Conservation (phyloP, 164 flowering plant species). For the Amborella trichopoda region DNA sequence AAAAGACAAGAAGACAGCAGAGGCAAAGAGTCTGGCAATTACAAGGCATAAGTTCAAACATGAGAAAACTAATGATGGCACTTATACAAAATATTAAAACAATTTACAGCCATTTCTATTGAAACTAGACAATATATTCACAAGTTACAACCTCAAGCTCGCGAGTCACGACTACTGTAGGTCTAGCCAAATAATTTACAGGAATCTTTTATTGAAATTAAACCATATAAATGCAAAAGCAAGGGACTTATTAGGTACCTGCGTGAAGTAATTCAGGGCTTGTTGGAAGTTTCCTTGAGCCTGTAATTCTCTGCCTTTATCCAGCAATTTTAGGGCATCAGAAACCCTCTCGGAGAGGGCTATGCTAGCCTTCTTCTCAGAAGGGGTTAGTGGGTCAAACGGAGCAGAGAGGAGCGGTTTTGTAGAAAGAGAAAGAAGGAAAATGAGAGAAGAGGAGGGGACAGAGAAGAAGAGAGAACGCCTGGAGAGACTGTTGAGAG, state of each 20-base stretch:
- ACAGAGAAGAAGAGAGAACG: constrained; percentile 24
- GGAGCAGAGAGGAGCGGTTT: constrained; percentile 6
- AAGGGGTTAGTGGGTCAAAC: constrained; percentile 33
- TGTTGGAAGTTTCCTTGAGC: constrained; percentile 44
- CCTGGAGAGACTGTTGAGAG: constrained; percentile 12
- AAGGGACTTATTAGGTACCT: constrained; percentile 16
- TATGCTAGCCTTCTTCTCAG: constrained; percentile 34
- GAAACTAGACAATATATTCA: background rate
- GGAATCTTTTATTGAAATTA: background rate
- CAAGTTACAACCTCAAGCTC: no score
- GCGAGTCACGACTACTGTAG: no score
- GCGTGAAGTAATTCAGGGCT: constrained; percentile 44
- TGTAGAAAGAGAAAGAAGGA: constrained; percentile 1
- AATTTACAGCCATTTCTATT: background rate
- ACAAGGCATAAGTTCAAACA: background rate
- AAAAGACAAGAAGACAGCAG: no score
- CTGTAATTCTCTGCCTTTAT: constrained; percentile 50
- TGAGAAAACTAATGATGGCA: background rate
- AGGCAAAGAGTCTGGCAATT: no score
- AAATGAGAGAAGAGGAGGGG: constrained; percentile 10
- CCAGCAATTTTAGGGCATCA: constrained; percentile 39
- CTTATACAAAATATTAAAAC: background rate
- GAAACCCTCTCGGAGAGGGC: constrained; percentile 23
- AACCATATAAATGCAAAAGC: background rate
- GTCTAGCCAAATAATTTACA: background rate